Conservation (phyloP, 2,329 filamentous ascomycete genomes). For the Gnomoniopsis smithogilvyi region DNA sequence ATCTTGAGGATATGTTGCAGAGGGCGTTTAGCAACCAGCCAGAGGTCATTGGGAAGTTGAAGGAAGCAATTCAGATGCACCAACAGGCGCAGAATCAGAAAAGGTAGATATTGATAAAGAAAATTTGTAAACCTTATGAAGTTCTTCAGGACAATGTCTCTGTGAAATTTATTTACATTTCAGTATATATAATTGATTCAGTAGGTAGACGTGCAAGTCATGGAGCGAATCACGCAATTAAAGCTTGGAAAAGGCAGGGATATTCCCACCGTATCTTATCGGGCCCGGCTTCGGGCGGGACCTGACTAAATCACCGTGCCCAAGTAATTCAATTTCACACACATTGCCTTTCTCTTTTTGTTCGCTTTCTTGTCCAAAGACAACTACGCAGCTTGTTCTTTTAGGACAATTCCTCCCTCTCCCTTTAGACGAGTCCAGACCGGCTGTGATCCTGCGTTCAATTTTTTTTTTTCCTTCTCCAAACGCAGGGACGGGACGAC, state of each 20-base stretch:
- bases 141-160: no score
- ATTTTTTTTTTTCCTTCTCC: neutral
- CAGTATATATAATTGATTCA: no score
- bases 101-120: neutral
- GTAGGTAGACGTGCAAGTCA: neutral
- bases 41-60: constrained; percentile 56
- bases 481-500: constrained; percentile 4
- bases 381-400: neutral
- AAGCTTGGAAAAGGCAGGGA: neutral
- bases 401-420: neutral
- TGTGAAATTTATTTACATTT: no score
- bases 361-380: neutral
- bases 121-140: neutral
- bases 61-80: constrained; percentile 58
- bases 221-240: constrained; percentile 11
- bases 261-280: neutral
- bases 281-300: constrained; percentile 16
- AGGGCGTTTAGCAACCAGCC: constrained; percentile 57
- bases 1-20: constrained; percentile 54
- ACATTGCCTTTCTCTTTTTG: neutral
- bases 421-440: neutral
- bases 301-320: neutral
- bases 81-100: constrained; percentile 48
- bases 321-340: neutral
- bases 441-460: neutral